Evolutionary conservation across 2,329 filamentous ascomycete genomes (phyloP).

Genomic region (Penicillium occitanis): DNA sequence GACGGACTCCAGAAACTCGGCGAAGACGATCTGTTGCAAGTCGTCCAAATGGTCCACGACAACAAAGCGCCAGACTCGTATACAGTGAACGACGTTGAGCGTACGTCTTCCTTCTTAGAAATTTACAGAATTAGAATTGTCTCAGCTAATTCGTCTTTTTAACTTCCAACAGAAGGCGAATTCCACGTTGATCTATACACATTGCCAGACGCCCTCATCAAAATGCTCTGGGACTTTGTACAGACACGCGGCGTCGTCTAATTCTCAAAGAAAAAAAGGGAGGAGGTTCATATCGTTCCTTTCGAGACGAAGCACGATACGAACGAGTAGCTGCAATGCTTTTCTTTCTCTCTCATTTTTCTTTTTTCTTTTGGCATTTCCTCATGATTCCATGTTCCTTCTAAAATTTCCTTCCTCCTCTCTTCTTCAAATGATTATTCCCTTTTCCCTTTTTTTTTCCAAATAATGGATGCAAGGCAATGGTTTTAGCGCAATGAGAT

Average conservation of each 20-base stretch:
- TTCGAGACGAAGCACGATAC: background rate
- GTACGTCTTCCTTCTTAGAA: slow-evolving; percentile 55
- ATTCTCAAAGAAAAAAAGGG: background rate
- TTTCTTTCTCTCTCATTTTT: no score
- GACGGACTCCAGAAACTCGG: slow-evolving; percentile 83
- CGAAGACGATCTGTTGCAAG: slow-evolving; percentile 90
- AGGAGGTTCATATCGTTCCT: background rate
- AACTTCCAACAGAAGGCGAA: slow-evolving; percentile 69
- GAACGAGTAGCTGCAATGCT: background rate
- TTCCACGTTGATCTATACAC: slow-evolving; percentile 98
- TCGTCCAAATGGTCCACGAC: slow-evolving; percentile 98
- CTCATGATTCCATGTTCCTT: slow-evolving; percentile 16
- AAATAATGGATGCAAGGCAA: slow-evolving; percentile 13
- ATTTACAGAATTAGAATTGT: no score
- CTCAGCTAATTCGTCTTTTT: background rate
- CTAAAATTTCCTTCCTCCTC: background rate
- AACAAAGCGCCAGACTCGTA: slow-evolving; percentile 93
- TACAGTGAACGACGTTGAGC: slow-evolving; percentile 94
- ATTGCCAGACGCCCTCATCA: slow-evolving; percentile 83
- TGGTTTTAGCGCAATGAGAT: slow-evolving; percentile 9
- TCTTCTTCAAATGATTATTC: background rate
- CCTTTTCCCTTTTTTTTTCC: background rate
- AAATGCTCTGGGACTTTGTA: slow-evolving; percentile 92
- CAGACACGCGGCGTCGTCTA: slow-evolving; percentile 45
- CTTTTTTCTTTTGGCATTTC: background rate